These are phyloP conservation scores for Botryosphaeria dothidea DNA, from an alignment of 2,329 filamentous ascomycete genomes.

Conservation along the genomic window DNA sequence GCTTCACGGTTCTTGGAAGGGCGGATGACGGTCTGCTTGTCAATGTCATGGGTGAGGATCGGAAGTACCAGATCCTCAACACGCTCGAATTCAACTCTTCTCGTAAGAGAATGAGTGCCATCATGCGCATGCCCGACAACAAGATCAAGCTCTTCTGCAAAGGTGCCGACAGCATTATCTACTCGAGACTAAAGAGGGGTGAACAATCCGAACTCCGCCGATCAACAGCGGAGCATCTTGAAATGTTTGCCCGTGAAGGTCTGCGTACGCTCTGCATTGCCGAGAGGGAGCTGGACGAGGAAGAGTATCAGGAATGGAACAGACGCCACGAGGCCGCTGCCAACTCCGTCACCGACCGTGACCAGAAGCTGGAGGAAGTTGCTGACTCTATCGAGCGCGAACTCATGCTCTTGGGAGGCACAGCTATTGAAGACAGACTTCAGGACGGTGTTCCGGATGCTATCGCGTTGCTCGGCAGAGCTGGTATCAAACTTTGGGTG, in stretches of 20 bases:
- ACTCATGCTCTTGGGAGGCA: slow-evolving; percentile 84
- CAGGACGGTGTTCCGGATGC: slow-evolving; percentile 97
- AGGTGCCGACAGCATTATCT: slow-evolving; percentile 96
- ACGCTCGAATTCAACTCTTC: slow-evolving; percentile 97
- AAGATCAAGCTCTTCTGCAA: slow-evolving; percentile 94
- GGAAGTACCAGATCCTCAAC: slow-evolving; percentile 84
- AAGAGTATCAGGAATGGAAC: slow-evolving; percentile 83
- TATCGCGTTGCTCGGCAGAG: slow-evolving; percentile 84
- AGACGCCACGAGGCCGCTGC: slow-evolving; percentile 85
- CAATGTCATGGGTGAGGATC: slow-evolving; percentile 84
- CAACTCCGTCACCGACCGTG: slow-evolving; percentile 78
- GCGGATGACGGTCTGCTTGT: slow-evolving; percentile 78
- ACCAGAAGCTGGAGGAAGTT: slow-evolving; percentile 88
- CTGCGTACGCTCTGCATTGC: slow-evolving; percentile 94
- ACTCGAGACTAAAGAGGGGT: slow-evolving; percentile 81
- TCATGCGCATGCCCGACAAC: slow-evolving; percentile 90
- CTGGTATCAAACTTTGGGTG: slow-evolving; percentile 98
- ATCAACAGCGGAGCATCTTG: slow-evolving; percentile 87
- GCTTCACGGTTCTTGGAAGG: slow-evolving; percentile 86
- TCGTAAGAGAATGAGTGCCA: slow-evolving; percentile 96
- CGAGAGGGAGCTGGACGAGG: slow-evolving; percentile 74
- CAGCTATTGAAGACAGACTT: slow-evolving; percentile 93
- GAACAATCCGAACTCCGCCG: slow-evolving; percentile 82
- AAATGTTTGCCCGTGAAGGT: slow-evolving; percentile 95
- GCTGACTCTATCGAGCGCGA: slow-evolving; percentile 91